Percentiles rank a stretch among this genome's conserved stretches.
Conservation (phyloP, 2,329 filamentous ascomycete genomes). For the Aspergillus niger region DNA sequence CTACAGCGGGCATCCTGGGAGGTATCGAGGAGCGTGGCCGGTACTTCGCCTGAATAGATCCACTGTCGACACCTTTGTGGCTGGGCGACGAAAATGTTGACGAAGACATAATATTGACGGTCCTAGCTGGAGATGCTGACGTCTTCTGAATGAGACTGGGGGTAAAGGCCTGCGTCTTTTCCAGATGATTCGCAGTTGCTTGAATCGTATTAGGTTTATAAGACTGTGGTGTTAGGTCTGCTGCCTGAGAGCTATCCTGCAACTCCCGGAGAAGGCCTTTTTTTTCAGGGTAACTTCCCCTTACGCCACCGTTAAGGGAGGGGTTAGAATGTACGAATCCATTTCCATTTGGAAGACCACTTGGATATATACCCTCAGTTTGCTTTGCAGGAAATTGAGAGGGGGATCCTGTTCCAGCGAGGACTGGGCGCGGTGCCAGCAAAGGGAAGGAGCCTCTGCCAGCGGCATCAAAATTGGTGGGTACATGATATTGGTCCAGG, state of each 20-base stretch:
- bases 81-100: constrained; percentile 20
- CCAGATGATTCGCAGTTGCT: constrained; percentile 31
- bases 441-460: constrained; percentile 5
- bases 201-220: constrained; percentile 22
- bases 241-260: constrained; percentile 20
- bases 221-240: constrained; percentile 9
- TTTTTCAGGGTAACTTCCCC: not conserved
- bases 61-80: constrained; percentile 27
- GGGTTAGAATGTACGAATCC: not conserved
- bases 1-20: constrained; percentile 66
- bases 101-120: constrained; percentile 16
- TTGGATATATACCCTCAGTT: constrained; percentile 16
- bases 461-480: constrained; percentile 9
- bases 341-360: constrained; percentile 1
- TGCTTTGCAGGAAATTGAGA: constrained; percentile 22
- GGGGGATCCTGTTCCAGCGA: constrained; percentile 1
- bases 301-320: not conserved
- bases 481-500: constrained; percentile 19
- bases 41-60: constrained; percentile 51
- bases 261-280: constrained; percentile 5
- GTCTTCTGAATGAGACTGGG: constrained; percentile 27
- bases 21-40: constrained; percentile 84
- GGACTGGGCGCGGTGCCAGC: constrained; percentile 6
- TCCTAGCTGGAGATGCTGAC: constrained; percentile 30
- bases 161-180: constrained; percentile 26